These are phyloP conservation scores for Papilionanthe hybrid DNA, from an alignment of 116 monocot genomes.

Conservation along the genomic window DNA sequence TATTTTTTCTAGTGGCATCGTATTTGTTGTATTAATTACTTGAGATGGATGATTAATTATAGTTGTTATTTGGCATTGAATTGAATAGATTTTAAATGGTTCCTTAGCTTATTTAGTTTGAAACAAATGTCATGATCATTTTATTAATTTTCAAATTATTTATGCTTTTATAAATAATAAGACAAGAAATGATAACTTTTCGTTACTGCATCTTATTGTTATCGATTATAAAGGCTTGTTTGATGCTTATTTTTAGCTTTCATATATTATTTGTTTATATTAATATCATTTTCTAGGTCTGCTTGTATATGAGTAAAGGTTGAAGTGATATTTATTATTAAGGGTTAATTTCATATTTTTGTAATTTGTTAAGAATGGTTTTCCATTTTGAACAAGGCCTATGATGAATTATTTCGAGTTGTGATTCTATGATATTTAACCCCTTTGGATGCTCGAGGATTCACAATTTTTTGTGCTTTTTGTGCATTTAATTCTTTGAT, in stretches of 20 bases:
- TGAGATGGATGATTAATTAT: neutral
- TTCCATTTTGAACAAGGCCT: no score
- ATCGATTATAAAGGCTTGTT: neutral
- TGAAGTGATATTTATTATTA: no score
- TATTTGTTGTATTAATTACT: neutral
- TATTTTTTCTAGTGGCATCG: no score
- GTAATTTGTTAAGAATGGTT: no score
- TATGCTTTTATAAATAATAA: neutral
- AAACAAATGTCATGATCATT: neutral
- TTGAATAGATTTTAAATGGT: neutral
- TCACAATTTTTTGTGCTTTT: no score
- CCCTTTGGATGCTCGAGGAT: no score
- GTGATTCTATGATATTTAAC: no score
- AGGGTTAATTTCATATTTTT: no score
- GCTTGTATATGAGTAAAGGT: neutral
- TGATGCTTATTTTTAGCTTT: neutral
- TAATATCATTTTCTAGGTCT: neutral
- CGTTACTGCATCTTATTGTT: neutral
- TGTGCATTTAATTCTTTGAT: neutral
- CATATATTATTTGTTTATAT: neutral
- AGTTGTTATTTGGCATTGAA: neutral
- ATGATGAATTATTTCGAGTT: no score
- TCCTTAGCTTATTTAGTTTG: neutral
- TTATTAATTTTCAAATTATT: neutral
- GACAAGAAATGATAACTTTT: neutral